Base-by-base conservation (phyloP, 768 basidiomycete genomes). In the Austroboletus festivus region DNA sequence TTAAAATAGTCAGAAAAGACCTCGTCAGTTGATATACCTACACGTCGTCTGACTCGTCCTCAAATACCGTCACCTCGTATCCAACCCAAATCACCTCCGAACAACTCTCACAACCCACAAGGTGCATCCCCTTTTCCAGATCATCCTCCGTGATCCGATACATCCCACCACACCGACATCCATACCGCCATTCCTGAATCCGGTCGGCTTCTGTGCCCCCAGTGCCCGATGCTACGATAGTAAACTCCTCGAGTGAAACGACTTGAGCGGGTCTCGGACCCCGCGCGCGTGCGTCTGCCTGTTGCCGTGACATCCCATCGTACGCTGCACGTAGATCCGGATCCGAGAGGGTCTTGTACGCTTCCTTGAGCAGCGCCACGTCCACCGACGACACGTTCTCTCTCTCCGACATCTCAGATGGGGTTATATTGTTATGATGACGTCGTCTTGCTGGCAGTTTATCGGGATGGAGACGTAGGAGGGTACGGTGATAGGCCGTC, bases 51-150 rank as follows among this genome's bases (percentile, higher is more conserved):
- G 16, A 28, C 5, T 50, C 60, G 22, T 68, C 71, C 7, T 57
- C 67, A 35, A 11, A 31, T 24, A 73, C 71, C 18, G 62, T 70
- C 12, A 77, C 59, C 65, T 92, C 85, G 58, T 89, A 92, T 1
- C 90, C 89, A n/a, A 82, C 86, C 86, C 89, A 92, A 1, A 92
- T 71, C 9, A 80, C 81, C 65, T 92, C 90, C 15, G 90, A 93
- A 61, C 89, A 92, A 45, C 79, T 79, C 46, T 68, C 77, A 54
- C 90, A 93, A 2, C 77, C 81, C 10, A 89, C 70, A 6, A 92
- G 73, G 62, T 92, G 89, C 42, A 72, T 71, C n/a, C 80, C 90
- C 2, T 67, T 67, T 50, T 91, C 88, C 73, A 92, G 76, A 42
- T 84, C 76, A 2, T 56, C 65, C 45, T 75, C 74, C 0, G 71